Base-by-base conservation (phyloP, 2,329 filamentous ascomycete species). In the Colletotrichum sp. region DNA sequence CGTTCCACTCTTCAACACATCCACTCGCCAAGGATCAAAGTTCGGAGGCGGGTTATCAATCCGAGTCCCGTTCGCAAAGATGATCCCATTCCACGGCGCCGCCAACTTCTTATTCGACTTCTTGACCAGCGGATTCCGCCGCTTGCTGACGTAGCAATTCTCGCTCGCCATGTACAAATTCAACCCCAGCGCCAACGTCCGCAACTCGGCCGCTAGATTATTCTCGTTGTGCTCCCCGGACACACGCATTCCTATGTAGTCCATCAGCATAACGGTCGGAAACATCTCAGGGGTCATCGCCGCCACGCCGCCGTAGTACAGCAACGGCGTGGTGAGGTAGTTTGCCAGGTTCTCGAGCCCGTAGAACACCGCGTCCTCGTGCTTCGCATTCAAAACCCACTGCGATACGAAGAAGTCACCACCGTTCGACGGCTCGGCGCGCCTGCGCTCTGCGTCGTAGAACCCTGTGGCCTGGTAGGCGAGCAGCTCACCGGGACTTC, bases 301-400 rank as follows among this genome's bases (percentile, higher is more conserved):
- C 68, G 81, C 81, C 24, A 80, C 64, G 15, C 83, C 82, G 70
- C 81, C 80, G 80, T 80, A 83, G 78, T 85, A 85, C n/a, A 85
- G 76, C 6, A 83, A 76, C 6, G 83, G 83, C 71, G 85, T 84
- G 18, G 82, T 82, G 13, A 81, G 79, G 24, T 82, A 72, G 6
- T 83, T 78, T n/a, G 81, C 83, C 39, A 83, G 80, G 28, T 74
- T 75, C 72, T 85, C 79, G 52, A 82, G 78, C 16, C 76, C 79
- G 21, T 32, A 55, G 21, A 82, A 75, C 0, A 79, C 71, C 6
- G 82, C 9, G 79, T 80, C 32, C 83, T 18, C 15, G 79, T 67
- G 69, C 80, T 77, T 5, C 79, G 82, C 28, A 79, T 83, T 59
- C 21, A 59, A 26, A 59, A 59, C 13, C 55, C 55, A 59, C 26